These are phyloP conservation scores for Calophaca sinica DNA, from an alignment of 306 rosid species.

Conservation along the genomic window DNA sequence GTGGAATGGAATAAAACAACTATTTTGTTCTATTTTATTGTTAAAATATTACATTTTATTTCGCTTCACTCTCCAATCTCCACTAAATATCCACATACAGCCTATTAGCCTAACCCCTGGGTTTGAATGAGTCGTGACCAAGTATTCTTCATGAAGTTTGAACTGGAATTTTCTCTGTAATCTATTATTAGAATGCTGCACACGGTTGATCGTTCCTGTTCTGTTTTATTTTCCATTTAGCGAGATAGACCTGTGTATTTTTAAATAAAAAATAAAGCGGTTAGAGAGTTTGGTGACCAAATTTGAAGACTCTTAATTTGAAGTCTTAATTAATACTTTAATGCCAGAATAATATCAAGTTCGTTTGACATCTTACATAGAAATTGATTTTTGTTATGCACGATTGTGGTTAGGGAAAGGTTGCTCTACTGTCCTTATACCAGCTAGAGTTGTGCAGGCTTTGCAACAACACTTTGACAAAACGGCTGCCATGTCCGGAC, in stretches of 20 bases:
- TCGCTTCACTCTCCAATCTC: too few relatives aligned
- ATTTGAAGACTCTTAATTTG: not conserved
- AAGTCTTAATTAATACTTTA: not conserved
- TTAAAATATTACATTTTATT: too few relatives aligned
- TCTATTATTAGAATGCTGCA: constrained; percentile 1
- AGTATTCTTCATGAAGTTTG: not conserved
- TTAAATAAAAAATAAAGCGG: not conserved
- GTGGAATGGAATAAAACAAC: too few relatives aligned
- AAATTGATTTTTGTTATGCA: constrained; percentile 24
- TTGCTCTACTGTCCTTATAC: constrained; percentile 78
- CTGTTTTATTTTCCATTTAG: too few relatives aligned
- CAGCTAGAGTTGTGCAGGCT: constrained; percentile 93
- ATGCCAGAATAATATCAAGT: not conserved
- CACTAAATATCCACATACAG: too few relatives aligned
- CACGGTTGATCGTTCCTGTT: too few relatives aligned
- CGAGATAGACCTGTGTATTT: not conserved
- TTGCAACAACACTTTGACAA: constrained; percentile 81
- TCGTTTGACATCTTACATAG: constrained; percentile 5
- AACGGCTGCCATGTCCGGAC: constrained; percentile 57
- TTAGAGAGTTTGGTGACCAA: constrained; percentile 13
- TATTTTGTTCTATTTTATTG: too few relatives aligned
- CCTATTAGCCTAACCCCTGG: too few relatives aligned
- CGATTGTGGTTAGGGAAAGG: constrained; percentile 50
- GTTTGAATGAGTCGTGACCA: not conserved
- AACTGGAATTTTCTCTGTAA: not conserved